Conservation (phyloP, 805 yeast species). For the Wickerhamomyces queroliae region DNA sequence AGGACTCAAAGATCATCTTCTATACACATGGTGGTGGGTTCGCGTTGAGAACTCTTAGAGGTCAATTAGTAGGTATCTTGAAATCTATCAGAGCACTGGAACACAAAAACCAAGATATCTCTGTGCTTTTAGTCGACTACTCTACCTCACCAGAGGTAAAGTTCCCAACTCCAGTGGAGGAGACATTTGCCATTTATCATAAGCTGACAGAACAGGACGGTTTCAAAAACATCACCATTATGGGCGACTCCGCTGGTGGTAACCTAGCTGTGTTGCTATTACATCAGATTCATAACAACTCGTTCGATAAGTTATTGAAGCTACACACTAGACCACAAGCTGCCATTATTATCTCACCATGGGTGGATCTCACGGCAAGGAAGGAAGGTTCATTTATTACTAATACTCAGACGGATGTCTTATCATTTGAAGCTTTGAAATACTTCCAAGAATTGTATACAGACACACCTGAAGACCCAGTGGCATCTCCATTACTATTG, state of each 20-base stretch:
- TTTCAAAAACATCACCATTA: not conserved
- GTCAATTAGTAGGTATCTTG: not conserved
- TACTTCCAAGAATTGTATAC: not conserved
- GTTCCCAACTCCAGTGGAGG: constrained; percentile 1
- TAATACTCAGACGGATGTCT: not conserved
- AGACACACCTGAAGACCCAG: not conserved
- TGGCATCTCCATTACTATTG: not conserved
- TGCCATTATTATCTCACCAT: not conserved
- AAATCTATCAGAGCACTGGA: not conserved
- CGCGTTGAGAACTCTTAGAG: not conserved
- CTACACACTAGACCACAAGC: not conserved
- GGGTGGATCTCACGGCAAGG: not conserved
- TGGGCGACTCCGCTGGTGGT: constrained; percentile 1
- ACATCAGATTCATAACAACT: not conserved
- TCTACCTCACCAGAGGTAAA: not conserved
- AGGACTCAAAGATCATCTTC: not conserved
- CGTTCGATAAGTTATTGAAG: not conserved
- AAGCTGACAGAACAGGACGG: constrained; percentile 1
- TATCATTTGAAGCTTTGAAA: not conserved
- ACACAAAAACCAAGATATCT: not conserved
- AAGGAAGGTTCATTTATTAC: not conserved
- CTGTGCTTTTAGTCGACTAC: not conserved
- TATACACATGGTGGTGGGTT: constrained; percentile 1
- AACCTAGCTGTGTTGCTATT: not conserved
- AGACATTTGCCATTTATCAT: not conserved